A percentile compares a stretch with the other conserved stretches of the same genome.
Evolutionary conservation across 139 green algal genomes (phyloP).

Genomic region (Marvania coccoides): DNA sequence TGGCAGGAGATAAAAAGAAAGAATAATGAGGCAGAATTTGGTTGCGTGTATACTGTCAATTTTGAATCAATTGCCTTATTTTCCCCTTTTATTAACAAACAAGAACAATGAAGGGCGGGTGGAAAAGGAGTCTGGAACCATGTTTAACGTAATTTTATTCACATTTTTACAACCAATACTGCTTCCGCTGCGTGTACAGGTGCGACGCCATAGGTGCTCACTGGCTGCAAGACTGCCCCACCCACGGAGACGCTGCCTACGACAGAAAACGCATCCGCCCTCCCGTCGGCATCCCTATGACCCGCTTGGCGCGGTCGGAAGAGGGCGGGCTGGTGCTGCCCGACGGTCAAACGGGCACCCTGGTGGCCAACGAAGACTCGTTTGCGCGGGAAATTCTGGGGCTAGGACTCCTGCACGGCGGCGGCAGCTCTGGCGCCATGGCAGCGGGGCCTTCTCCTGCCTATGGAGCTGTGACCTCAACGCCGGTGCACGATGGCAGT

Average conservation of each 20-base stretch:
- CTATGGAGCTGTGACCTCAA: neutral
- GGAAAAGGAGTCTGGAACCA: too few species aligned
- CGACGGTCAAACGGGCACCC: constrained; percentile 37
- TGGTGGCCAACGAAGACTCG: constrained; percentile 43
- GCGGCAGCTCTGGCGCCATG: neutral
- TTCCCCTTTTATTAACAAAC: neutral
- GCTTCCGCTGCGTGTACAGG: neutral
- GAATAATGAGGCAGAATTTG: neutral
- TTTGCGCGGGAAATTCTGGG: constrained; percentile 42
- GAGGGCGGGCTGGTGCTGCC: constrained; percentile 56
- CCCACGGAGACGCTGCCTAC: constrained; percentile 45
- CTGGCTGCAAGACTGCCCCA: constrained; percentile 68
- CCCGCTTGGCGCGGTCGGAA: constrained; percentile 25
- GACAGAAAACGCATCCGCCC: constrained; percentile 43
- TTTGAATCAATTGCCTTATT: neutral
- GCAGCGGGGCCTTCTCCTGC: neutral
- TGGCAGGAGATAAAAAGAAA: neutral
- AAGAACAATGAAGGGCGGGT: too few species aligned
- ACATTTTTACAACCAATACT: too few species aligned
- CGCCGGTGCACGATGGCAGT: neutral
- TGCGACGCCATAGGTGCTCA: constrained; percentile 34
- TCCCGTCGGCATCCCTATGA: constrained; percentile 60
- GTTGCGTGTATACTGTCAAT: neutral
- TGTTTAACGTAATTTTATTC: neutral
- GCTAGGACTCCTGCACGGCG: neutral